Evolutionary conservation across 768 basidiomycete genomes (phyloP).

Genomic region (Ephemerocybe angulata): DNA sequence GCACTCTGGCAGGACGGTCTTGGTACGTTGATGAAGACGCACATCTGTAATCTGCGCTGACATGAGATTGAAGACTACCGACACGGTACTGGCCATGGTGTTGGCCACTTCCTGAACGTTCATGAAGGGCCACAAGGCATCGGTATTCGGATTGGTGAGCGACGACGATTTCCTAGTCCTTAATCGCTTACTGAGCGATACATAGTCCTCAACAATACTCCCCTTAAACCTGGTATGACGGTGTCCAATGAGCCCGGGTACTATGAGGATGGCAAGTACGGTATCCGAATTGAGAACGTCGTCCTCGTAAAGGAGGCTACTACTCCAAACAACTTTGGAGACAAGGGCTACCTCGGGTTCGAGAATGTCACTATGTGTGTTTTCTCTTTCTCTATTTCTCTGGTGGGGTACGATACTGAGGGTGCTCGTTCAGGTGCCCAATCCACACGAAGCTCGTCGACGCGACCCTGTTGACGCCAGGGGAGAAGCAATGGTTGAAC

Average conservation of each 20-base stretch:
- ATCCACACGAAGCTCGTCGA: conserved; percentile 86
- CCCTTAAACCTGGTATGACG: conserved; percentile 83
- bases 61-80: conserved; percentile 22
- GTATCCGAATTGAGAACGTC: conserved; percentile 91
- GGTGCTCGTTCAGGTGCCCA: conserved; percentile 57
- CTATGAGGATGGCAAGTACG: conserved; percentile 86
- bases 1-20: conserved; percentile 85
- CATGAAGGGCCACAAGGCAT: conserved; percentile 80
- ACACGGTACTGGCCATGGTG: conserved; percentile 93
- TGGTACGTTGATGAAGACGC: conserved; percentile 40
- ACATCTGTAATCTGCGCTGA: background rate
- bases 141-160: conserved; percentile 51
- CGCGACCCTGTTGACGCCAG: conserved; percentile 48
- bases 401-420: conserved; percentile 5
- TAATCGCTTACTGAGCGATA: background rate
- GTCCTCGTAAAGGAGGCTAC: conserved; percentile 69
- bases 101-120: conserved; percentile 92
- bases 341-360: conserved; percentile 79
- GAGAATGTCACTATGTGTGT: conserved; percentile 85
- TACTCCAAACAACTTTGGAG: conserved; percentile 77
- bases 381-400: background rate
- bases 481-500: conserved; percentile 81
- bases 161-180: background rate
- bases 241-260: conserved; percentile 94
- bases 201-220: conserved; percentile 61